A percentile compares a stretch with the other conserved stretches of the same genome.
Conservation (phyloP, 1,139 yeast species). For the Pichia terricola region DNA sequence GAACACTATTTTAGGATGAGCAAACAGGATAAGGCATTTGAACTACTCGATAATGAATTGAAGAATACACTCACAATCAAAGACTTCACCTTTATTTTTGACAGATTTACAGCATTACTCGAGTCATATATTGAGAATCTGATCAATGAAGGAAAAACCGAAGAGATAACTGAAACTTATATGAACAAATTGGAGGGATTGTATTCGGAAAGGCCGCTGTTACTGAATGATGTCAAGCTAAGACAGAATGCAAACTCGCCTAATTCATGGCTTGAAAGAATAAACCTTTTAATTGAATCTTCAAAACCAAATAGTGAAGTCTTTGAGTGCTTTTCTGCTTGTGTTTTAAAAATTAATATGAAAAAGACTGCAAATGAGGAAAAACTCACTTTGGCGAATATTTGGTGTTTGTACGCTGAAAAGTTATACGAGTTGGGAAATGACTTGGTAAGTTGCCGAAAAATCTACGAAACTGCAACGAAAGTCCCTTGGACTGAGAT, state of each 20-base stretch:
- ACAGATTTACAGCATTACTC: conserved; percentile 53
- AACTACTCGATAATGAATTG: conserved; percentile 41
- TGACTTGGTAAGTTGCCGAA: conserved; percentile 10
- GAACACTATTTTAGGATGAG: conserved; percentile 34
- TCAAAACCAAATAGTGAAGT: conserved; percentile 31
- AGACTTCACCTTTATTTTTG: conserved; percentile 60
- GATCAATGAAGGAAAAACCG: conserved; percentile 6
- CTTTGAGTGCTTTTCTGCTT: conserved; percentile 53
- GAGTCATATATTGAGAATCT: conserved; percentile 36
- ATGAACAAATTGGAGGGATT: conserved; percentile 47
- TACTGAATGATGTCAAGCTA: conserved; percentile 57
- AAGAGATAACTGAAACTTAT: conserved; percentile 16
- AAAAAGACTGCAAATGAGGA: conserved; percentile 33
- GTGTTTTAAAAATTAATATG: conserved; percentile 62
- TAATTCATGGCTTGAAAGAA: conserved; percentile 59
- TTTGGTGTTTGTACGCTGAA: conserved; percentile 66
- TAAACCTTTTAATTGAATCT: conserved; percentile 25
- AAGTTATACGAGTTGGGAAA: conserved; percentile 41
- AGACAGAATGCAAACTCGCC: conserved; percentile 56
- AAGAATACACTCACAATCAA: conserved; percentile 38
- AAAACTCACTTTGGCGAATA: conserved; percentile 29
- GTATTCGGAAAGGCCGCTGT: conserved; percentile 43
- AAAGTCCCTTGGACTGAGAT: conserved; percentile 59
- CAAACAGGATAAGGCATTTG: conserved; percentile 35
- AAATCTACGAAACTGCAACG: conserved; percentile 51